Evolutionary conservation across 2,329 filamentous ascomycete genomes (phyloP).

Genomic region (Drechmeria coniospora): DNA sequence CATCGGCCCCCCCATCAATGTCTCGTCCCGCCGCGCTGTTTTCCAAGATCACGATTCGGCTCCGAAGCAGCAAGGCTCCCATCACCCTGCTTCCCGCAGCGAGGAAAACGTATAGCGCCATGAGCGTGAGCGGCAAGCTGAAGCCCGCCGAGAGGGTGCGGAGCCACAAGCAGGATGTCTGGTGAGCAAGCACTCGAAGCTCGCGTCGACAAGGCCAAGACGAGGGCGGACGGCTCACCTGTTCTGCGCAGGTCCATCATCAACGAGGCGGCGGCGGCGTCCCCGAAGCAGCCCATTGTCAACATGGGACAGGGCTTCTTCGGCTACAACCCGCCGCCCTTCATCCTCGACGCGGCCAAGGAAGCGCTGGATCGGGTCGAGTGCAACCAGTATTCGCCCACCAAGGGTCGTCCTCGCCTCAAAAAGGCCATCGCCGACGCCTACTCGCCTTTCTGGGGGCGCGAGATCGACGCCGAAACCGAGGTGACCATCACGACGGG

Average conservation of each 20-base stretch:
- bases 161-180: constrained; percentile 35
- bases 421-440: constrained; percentile 87
- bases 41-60: constrained; percentile 1
- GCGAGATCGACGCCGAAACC: constrained; percentile 68
- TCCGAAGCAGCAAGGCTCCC: constrained; percentile 1
- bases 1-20: no score
- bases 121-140: constrained; percentile 28
- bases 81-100: constrained; percentile 5
- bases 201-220: not conserved
- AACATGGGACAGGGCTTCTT: constrained; percentile 59
- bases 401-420: constrained; percentile 78
- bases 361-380: constrained; percentile 78
- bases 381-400: constrained; percentile 97
- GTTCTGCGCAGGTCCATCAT: constrained; percentile 39
- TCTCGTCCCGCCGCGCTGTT: constrained; percentile 3
- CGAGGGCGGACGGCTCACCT: not conserved
- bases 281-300: constrained; percentile 47
- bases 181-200: constrained; percentile 19
- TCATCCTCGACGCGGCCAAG: constrained; percentile 85
- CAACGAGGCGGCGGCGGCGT: constrained; percentile 49
- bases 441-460: constrained; percentile 80
- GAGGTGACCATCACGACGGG: constrained; percentile 92
- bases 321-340: constrained; percentile 85
- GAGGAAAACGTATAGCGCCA: no score
- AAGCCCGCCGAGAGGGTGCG: constrained; percentile 35